Conservation (phyloP, 108 stramenopile genomes). For the Fistulifera solaris region DNA sequence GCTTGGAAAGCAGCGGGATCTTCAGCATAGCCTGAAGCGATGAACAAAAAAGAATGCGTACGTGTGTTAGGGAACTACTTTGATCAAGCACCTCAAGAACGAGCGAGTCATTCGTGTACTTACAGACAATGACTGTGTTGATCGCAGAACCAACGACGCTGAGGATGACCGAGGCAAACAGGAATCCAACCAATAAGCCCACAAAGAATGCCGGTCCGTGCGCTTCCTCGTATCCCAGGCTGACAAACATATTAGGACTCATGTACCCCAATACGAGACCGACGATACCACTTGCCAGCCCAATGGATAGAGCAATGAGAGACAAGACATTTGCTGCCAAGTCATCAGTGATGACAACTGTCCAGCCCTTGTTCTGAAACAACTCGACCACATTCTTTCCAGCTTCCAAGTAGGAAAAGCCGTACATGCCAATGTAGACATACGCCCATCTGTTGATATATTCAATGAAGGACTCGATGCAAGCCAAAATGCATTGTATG, state of each 20-base stretch:
- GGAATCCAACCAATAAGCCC: conserved; percentile 53
- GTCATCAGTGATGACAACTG: conserved; percentile 68
- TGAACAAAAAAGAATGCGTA: not conserved
- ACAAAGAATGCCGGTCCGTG: conserved; percentile 8
- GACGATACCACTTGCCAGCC: conserved; percentile 54
- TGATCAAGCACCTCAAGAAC: conserved; percentile 38
- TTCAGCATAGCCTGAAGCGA: conserved; percentile 8
- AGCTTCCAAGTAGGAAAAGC: conserved; percentile 64
- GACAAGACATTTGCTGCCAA: conserved; percentile 50
- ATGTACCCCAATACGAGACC: conserved; percentile 38
- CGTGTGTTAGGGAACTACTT: conserved; percentile 6
- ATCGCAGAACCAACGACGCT: conserved; percentile 65
- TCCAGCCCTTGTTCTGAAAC: conserved; percentile 70
- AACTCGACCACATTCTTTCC: conserved; percentile 57
- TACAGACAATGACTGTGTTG: conserved; percentile 76
- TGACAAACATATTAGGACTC: conserved; percentile 36
- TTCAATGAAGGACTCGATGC: conserved; percentile 53
- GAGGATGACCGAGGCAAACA: conserved; percentile 46
- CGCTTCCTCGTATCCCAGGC: conserved; percentile 8
- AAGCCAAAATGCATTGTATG: conserved; percentile 56
- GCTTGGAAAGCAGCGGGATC: conserved; percentile 52
- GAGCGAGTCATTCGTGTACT: too few species aligned
- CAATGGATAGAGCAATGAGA: conserved; percentile 51
- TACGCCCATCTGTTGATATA: conserved; percentile 78
- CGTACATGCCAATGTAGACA: conserved; percentile 82